Evolutionary conservation across 331 rosid species (phyloP), one percentile per base, ranked within the genome.

Genomic region (Quercus lobata): DNA sequence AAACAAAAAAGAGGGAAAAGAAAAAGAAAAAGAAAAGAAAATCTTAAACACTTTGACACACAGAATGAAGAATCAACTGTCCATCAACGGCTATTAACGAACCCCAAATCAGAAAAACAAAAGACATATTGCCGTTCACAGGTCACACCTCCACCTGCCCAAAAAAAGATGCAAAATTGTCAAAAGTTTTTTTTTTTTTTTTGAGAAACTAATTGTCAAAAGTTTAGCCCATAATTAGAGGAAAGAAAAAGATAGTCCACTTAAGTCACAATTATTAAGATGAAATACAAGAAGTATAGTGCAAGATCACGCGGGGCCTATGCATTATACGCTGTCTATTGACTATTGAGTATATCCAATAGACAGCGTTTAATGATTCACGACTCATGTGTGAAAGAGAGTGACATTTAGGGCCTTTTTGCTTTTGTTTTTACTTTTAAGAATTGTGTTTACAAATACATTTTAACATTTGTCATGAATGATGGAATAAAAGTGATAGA

Each of bases 111-210:
- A 32, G 8, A 2, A 1, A 30, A 61, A 4, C 41, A 74, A 32
- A 60, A 72, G 60, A 76, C 58, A 55, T 3, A 71, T 16, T 1
- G 29, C 34, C 52, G 34, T 75, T 24, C 78, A 71, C 69, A 60
- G 32, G 0, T 24, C 69, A 2, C 34, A 49, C n/a, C 9, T 22
- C 83, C 19, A 71, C 75, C 87, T 83, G 78, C 49, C 52, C 56
- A 70, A 52, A 44, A 74, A 49, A 2, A 32, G 16, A 17, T 10
- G 30, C 17, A 7, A 27, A 27, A 14, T 4, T 27, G 54, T 49
- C 54, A 49, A 49, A 49, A 12, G 5, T 1, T 49, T 49, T 27
- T 27, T 27, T 27, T 27, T 25, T 25, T 27, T 27, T 27, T 27
- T 27, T 27, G 29, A 27, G 29, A 27, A 27, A 27, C 29, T 27